Conservation (phyloP, 306 rosid genomes). For the Chamaecrista fasciculata region DNA sequence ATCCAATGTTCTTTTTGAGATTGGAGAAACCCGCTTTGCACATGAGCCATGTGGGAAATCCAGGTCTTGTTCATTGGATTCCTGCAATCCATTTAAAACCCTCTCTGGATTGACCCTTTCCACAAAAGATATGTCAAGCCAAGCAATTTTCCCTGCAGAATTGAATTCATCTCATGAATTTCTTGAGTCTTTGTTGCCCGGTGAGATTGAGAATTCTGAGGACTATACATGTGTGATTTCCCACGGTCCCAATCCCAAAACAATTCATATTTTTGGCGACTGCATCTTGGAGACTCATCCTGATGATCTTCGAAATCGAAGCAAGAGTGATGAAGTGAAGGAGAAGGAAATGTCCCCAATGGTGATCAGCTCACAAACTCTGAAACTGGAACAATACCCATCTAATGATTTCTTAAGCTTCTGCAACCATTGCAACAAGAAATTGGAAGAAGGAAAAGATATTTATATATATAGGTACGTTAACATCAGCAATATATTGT, state of each 20-base stretch:
- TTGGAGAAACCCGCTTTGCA: slow-evolving; percentile 57
- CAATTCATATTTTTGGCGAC: slow-evolving; percentile 80
- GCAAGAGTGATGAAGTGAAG: slow-evolving; percentile 44
- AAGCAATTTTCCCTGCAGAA: slow-evolving; percentile 29
- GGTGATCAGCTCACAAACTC: slow-evolving; percentile 4
- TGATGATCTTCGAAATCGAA: slow-evolving; percentile 35
- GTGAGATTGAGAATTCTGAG: slow-evolving; percentile 83
- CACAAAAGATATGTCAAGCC: slow-evolving; percentile 37
- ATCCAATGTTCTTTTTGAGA: slow-evolving; percentile 71
- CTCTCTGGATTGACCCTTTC: slow-evolving; percentile 30
- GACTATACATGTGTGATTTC: slow-evolving; percentile 87
- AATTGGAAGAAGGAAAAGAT: slow-evolving; percentile 77
- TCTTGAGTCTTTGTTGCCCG: slow-evolving; percentile 57
- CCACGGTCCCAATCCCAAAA: slow-evolving; percentile 79
- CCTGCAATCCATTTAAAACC: slow-evolving; percentile 46
- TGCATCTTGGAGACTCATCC: slow-evolving; percentile 67
- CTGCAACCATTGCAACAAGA: slow-evolving; percentile 72
- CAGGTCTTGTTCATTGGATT: slow-evolving; percentile 60
- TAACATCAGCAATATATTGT: background rate
- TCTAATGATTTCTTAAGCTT: slow-evolving; percentile 61
- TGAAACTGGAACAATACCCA: slow-evolving; percentile 43
- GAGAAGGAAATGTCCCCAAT: slow-evolving; percentile 31
- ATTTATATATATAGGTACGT: slow-evolving; percentile 84
- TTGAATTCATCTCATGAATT: slow-evolving; percentile 37
- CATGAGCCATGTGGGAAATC: slow-evolving; percentile 45